These are phyloP conservation scores for Tetraselmis striata DNA, from an alignment of 139 green algal species.

Conservation along the genomic window DNA sequence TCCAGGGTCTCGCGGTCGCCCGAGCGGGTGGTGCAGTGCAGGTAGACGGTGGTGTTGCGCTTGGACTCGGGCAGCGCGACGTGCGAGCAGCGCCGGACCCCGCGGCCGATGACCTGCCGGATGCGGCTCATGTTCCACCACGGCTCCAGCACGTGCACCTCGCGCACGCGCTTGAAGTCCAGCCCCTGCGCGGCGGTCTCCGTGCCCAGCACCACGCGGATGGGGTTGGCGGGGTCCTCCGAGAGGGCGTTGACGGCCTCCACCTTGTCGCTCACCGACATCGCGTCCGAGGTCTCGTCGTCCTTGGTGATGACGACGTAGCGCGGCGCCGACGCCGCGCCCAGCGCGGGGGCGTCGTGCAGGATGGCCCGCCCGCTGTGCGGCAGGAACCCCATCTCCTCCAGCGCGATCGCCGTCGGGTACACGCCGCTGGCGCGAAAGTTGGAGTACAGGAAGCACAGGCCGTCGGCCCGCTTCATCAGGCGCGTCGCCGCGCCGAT, in stretches of 20 bases:
- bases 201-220: conserved; percentile 11
- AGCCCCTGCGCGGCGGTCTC: conserved; percentile 14
- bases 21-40: neutral
- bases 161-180: conserved; percentile 9
- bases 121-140: conserved; percentile 19
- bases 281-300: neutral
- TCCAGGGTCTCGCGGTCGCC: conserved; percentile 9
- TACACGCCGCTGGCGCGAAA: conserved; percentile 1
- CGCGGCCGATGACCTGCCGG: conserved; percentile 18
- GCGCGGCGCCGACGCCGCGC: neutral
- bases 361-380: neutral
- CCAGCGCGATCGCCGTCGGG: conserved; percentile 15
- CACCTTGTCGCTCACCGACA: neutral
- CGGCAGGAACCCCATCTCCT: neutral
- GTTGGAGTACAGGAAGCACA: conserved; percentile 6
- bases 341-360: neutral
- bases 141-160: conserved; percentile 22
- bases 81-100: conserved; percentile 14
- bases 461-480: neutral
- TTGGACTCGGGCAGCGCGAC: neutral
- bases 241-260: neutral
- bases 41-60: conserved; percentile 19
- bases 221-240: no score
- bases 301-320: neutral
- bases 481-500: no score